These are phyloP conservation scores for Volvox carteri DNA, from an alignment of 163 green algal species.

Conservation along the genomic window DNA sequence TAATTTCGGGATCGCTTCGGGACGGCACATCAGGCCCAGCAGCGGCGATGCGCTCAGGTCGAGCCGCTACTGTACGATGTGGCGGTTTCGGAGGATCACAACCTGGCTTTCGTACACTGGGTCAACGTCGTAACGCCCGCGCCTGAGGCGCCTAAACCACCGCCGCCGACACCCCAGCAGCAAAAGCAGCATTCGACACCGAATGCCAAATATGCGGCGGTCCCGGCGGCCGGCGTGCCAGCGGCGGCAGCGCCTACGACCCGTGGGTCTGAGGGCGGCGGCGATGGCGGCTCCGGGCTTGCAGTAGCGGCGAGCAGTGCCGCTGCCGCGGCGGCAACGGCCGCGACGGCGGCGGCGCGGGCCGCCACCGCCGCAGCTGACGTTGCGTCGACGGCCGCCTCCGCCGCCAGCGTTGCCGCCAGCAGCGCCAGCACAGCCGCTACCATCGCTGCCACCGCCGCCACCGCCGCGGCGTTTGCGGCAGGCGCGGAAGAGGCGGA, in stretches of 20 bases:
- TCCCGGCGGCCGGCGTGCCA: neutral
- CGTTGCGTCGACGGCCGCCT: neutral
- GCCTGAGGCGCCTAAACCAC: neutral
- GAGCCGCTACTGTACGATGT: conserved; percentile 40
- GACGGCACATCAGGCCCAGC: conserved; percentile 50
- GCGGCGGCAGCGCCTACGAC: no score
- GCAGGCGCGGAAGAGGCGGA: neutral
- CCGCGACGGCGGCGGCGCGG: neutral
- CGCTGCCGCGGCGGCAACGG: conserved; percentile 16
- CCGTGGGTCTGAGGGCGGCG: neutral
- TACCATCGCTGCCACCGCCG: conserved; percentile 32
- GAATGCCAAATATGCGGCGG: neutral
- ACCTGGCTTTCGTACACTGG: conserved; percentile 56
- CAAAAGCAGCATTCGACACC: neutral
- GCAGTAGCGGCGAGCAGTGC: conserved; percentile 5
- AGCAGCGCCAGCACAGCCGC: conserved; percentile 7
- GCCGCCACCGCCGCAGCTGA: conserved; percentile 32
- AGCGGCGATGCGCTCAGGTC: neutral
- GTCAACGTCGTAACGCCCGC: conserved; percentile 21
- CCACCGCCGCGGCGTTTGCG: conserved; percentile 10
- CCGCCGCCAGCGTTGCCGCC: conserved; percentile 30
- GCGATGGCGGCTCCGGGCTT: neutral
- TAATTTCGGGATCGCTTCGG: no score
- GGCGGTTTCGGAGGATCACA: conserved; percentile 40
- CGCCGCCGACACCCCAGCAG: neutral